Evolutionary conservation across 1,139 yeast species (phyloP).

Genomic region (Saccharomyces hybrid): DNA sequence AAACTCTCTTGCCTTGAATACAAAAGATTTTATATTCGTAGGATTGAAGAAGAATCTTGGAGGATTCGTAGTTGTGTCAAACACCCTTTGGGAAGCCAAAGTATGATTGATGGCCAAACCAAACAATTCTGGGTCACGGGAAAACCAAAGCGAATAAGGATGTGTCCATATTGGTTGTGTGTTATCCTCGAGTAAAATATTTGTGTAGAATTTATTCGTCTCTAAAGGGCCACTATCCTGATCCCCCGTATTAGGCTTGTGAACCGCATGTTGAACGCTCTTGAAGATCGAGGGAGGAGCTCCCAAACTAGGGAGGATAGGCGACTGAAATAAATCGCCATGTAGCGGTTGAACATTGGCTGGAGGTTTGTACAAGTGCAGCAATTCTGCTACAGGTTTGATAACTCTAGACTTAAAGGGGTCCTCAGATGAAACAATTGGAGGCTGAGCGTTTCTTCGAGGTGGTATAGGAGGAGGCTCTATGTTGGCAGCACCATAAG

Average conservation of each 20-base stretch:
- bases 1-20: slow-evolving; percentile 34
- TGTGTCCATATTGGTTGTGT: slow-evolving; percentile 65
- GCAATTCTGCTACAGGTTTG: background rate
- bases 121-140: slow-evolving; percentile 35
- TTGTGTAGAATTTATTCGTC: slow-evolving; percentile 82
- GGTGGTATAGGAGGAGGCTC: background rate
- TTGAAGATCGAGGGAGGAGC: background rate
- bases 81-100: slow-evolving; percentile 48
- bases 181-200: slow-evolving; percentile 61
- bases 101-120: slow-evolving; percentile 68
- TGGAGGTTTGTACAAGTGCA: background rate
- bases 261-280: slow-evolving; percentile 35
- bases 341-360: background rate
- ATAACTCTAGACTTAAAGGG: background rate
- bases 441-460: background rate
- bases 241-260: slow-evolving; percentile 41
- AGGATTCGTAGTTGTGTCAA: slow-evolving; percentile 31
- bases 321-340: background rate
- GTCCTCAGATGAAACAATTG: background rate
- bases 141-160: slow-evolving; percentile 73
- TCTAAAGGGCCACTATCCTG: slow-evolving; percentile 43
- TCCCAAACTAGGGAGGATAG: background rate
- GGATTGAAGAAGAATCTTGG: slow-evolving; percentile 28
- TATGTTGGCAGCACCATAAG: background rate
- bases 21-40: slow-evolving; percentile 30